Evolutionary conservation across 306 rosid genomes (phyloP), one percentile per base, ranked within the genome.

Genomic region (Fragaria nilgerrensis): DNA sequence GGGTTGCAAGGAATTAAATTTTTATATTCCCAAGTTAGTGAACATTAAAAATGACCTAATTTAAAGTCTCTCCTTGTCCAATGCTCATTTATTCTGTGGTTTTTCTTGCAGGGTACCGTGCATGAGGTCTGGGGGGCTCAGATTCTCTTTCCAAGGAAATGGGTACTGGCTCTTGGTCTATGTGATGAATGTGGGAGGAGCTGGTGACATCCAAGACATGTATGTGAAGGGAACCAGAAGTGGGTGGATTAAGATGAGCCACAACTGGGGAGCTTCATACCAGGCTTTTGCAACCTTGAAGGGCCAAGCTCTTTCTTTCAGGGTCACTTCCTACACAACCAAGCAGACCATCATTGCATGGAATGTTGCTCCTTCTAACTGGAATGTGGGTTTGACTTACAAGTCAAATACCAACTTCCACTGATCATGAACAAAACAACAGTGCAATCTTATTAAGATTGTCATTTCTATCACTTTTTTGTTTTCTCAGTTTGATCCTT

Each of bases 211-310:
- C 7, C 76, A 85, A 0, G 63, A 66, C 25, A 87, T 95, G 93
- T 82, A 82, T 73, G 99, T 90, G 77, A 95, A 89, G 72, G 99
- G 99, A 82, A 90, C 87, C 85, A 87, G 75, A 80, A 88, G 90
- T 0, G 92, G 89, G 12, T 95, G 97, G 97, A 88, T 89, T 8
- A 73, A 79, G 11, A 95, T 95, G 99, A 95, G 91, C 86, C 99
- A 95, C 50, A 95, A 95, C 44, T 95, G 98, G 97, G 98, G 98
- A 12, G 97, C 98, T 48, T 95, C 98, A 0, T 95, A 95, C 68
- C 96, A 94, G 70, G 96, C 97, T 9, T 92, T 95, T 84, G 84
- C 97, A 44, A 76, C 96, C 9, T 81, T 92, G 0, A 82, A 73
- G n/a, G 95, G 88, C 25, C 98, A 94, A 88, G 0, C 89, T 72